Conservation (phyloP, 2,329 filamentous ascomycete species). For the Aspergillus novofumigatus region DNA sequence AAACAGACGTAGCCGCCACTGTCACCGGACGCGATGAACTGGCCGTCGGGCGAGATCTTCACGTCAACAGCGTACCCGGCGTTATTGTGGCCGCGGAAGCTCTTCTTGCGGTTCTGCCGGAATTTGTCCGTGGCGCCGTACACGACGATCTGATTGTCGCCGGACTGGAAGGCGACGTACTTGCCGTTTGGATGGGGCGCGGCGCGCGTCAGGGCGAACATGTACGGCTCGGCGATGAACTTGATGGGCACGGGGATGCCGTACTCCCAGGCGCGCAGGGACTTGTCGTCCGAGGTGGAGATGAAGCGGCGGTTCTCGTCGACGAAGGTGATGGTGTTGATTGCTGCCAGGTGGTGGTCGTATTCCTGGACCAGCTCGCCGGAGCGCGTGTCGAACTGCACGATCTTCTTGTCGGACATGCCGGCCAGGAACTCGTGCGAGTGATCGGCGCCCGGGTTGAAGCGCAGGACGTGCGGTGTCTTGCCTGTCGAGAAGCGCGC, state of each 20-base stretch:
- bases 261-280: constrained; percentile 94
- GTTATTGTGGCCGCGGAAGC: constrained; percentile 92
- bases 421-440: constrained; percentile 90
- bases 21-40: constrained; percentile 84
- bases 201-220: constrained; percentile 91
- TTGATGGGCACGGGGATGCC: constrained; percentile 98
- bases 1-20: constrained; percentile 87
- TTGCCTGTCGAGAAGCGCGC: constrained; percentile 89
- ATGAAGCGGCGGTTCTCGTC: constrained; percentile 94
- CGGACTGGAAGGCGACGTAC: constrained; percentile 88
- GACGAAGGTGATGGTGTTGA: constrained; percentile 96
- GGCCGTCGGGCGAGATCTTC: constrained; percentile 82
- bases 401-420: constrained; percentile 98
- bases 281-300: constrained; percentile 96
- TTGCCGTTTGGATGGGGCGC: constrained; percentile 83
- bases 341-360: constrained; percentile 93
- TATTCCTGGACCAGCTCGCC: constrained; percentile 91
- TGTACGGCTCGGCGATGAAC: constrained; percentile 94
- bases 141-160: constrained; percentile 94
- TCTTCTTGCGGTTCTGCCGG: constrained; percentile 95
- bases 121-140: constrained; percentile 95
- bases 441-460: constrained; percentile 75
- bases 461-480: constrained; percentile 89
- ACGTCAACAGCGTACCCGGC: constrained; percentile 91
- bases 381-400: constrained; percentile 88